Evolutionary conservation across 164 flowering plant species (phyloP).

Genomic region (Brasenia schreberi): DNA sequence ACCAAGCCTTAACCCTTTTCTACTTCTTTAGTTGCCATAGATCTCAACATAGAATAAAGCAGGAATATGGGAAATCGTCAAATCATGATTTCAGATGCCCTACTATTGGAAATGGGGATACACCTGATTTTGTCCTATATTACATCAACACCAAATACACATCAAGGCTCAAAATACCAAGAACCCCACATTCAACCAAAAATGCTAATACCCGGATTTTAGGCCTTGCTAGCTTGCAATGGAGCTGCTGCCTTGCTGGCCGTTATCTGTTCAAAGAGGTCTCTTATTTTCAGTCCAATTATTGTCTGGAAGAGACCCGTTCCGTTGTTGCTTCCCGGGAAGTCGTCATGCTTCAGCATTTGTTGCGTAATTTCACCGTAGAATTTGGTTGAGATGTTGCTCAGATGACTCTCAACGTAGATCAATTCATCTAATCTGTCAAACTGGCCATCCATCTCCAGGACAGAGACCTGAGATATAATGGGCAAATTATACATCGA

Average conservation of each 20-base stretch:
- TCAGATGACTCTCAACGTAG: constrained; percentile 84
- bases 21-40: neutral
- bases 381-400: constrained; percentile 84
- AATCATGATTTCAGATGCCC: neutral
- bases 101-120: neutral
- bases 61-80: neutral
- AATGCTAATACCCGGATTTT: constrained; percentile 2
- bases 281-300: constrained; percentile 76
- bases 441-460: constrained; percentile 97
- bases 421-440: constrained; percentile 94
- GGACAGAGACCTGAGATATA: constrained; percentile 52
- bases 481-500: too few species aligned
- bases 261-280: constrained; percentile 65
- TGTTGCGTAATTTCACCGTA: constrained; percentile 96
- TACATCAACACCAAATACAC: constrained; percentile 5
- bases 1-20: neutral
- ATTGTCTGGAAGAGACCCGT: constrained; percentile 95
- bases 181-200: neutral
- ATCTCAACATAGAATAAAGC: neutral
- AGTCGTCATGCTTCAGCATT: constrained; percentile 81
- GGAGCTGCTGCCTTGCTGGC: constrained; percentile 36
- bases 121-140: neutral
- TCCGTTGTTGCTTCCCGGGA: constrained; percentile 96
- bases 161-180: constrained; percentile 3
- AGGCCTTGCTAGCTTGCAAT: constrained; percentile 49